Percentiles rank a stretch among this genome's conserved stretches.
phyloP scores from a whole-genome alignment of 495 filamentous ascomycete species.

The Xylaria palmicola region DNA sequence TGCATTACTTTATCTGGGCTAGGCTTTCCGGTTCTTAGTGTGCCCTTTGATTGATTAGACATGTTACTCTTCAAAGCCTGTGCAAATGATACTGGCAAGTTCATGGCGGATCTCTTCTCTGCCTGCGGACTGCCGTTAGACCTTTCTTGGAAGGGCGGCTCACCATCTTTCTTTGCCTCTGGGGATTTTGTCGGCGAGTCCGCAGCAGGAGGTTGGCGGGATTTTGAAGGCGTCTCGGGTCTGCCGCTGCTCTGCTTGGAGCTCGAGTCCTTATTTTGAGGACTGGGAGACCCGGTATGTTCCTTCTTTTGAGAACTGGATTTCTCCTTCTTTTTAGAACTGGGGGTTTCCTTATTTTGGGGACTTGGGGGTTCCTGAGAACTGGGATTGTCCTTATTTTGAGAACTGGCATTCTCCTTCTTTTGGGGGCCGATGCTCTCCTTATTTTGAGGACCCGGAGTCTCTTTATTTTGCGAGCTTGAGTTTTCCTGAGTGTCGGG shows the following conservation, averaged over 20 bases:
- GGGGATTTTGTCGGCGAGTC: background rate
- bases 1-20: background rate
- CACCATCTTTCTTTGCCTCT: constrained; percentile 12
- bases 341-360: too few relatives aligned
- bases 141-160: constrained; percentile 6
- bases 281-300: too few relatives aligned
- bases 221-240: background rate
- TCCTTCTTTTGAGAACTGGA: too few relatives aligned
- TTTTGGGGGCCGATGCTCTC: too few relatives aligned
- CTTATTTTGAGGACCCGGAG: too few relatives aligned
- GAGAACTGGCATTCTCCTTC: too few relatives aligned
- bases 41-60: constrained; percentile 18
- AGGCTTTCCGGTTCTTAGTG: background rate
- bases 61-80: background rate
- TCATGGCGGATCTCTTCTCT: background rate
- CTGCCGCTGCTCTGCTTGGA: background rate
- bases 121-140: background rate
- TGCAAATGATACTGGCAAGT: background rate
- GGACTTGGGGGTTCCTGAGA: too few relatives aligned
- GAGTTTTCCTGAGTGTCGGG: too few relatives aligned
- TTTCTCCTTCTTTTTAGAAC: too few relatives aligned
- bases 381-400: too few relatives aligned
- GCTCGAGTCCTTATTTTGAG: background rate
- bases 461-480: too few relatives aligned
- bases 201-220: background rate